Conservation (phyloP, 2,329 filamentous ascomycete species). For the Simplicillium sp. region DNA sequence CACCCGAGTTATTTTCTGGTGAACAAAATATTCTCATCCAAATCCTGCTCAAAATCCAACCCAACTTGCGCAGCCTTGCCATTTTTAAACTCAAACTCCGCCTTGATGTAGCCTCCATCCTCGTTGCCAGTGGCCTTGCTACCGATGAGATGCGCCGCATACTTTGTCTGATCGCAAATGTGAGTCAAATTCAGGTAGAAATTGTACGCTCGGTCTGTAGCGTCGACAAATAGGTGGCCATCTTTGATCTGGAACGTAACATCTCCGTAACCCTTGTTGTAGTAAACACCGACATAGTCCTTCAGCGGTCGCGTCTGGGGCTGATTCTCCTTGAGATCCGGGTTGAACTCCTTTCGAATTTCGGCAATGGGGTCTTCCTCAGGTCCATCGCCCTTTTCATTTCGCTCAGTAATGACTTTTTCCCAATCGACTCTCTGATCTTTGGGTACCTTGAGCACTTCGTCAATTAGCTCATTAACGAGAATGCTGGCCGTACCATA, state of each 20-base stretch:
- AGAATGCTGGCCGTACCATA: not conserved
- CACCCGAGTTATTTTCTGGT: no score
- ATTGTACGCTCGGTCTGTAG: slow-evolving; percentile 1
- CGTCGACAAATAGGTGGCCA: slow-evolving; percentile 3
- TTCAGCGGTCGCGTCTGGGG: slow-evolving; percentile 3
- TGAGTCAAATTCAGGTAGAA: slow-evolving; percentile 1
- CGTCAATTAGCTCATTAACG: slow-evolving; percentile 1
- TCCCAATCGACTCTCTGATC: no score
- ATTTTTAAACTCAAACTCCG: slow-evolving; percentile 2
- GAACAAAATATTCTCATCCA: not conserved
- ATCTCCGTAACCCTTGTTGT: slow-evolving; percentile 3
- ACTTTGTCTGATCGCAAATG: slow-evolving; percentile 2
- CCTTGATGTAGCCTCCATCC: not conserved
- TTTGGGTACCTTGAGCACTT: not conserved
- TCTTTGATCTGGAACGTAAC: slow-evolving; percentile 1
- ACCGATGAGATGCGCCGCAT: not conserved
- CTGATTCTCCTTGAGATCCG: not conserved
- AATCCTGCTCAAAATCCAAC: not conserved
- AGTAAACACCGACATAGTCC: slow-evolving; percentile 1
- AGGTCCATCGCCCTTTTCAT: not conserved
- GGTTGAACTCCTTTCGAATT: not conserved
- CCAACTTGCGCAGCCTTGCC: slow-evolving; percentile 2
- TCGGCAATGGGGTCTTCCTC: not conserved
- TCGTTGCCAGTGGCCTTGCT: not conserved
- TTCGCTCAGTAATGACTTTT: not conserved